phyloP scores from a whole-genome alignment of 2,329 filamentous ascomycete genomes.

The Elsinoe necatrix region DNA sequence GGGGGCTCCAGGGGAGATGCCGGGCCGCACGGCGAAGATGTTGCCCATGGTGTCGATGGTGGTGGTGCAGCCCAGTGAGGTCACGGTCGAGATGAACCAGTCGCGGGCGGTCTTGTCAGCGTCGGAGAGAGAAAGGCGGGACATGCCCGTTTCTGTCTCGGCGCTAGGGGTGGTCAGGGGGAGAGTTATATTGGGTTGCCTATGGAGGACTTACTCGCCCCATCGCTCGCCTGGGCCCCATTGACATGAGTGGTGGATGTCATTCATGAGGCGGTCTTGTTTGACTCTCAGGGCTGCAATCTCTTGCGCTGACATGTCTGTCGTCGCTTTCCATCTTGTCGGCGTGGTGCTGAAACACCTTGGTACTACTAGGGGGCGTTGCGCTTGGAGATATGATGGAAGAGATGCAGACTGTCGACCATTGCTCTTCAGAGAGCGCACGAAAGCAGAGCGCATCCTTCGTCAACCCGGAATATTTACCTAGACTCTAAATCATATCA shows the following conservation, averaged over 20 bases:
- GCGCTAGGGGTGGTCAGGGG: conserved; percentile 28
- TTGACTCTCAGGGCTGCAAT: conserved; percentile 50
- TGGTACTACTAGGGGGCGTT: neutral
- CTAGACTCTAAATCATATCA: too few relatives aligned
- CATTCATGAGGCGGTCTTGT: conserved; percentile 51
- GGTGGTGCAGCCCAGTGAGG: conserved; percentile 56
- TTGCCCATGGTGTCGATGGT: conserved; percentile 71
- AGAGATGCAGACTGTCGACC: neutral
- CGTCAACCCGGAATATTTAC: neutral
- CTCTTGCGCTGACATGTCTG: conserved; percentile 44
- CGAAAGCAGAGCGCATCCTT: neutral
- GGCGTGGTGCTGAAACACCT: conserved; percentile 27
- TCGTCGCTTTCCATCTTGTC: conserved; percentile 32
- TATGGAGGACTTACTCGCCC: conserved; percentile 50
- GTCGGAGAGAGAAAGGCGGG: conserved; percentile 61
- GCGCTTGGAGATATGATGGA: neutral
- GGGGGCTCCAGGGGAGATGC: conserved; percentile 50
- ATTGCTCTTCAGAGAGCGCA: neutral
- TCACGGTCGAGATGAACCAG: conserved; percentile 62
- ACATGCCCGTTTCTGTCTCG: conserved; percentile 65
- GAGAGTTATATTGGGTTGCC: neutral
- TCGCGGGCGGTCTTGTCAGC: conserved; percentile 62
- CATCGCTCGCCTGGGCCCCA: conserved; percentile 59
- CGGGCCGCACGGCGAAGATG: conserved; percentile 64
- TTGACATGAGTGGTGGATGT: conserved; percentile 57